Evolutionary conservation across 202 grass and related monocot genomes (phyloP).

Genomic region (Setaria italica): DNA sequence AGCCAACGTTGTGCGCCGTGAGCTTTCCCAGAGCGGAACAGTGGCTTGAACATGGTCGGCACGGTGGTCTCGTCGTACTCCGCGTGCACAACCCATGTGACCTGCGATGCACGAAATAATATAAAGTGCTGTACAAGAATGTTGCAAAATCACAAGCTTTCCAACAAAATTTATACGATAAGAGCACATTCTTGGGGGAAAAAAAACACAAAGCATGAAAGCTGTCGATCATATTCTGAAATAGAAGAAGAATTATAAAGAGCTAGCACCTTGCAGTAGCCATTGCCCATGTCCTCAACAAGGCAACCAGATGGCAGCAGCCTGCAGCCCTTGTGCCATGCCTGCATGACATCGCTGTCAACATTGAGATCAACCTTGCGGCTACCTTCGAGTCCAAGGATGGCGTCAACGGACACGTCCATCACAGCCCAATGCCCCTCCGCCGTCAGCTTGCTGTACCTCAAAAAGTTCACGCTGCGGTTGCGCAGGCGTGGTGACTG

Average conservation of each 20-base stretch:
- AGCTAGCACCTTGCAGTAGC: conserved; percentile 44
- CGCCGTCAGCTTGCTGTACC: not conserved
- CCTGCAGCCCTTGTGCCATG: conserved; percentile 1
- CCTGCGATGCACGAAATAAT: conserved; percentile 21
- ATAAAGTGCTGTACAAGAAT: not conserved
- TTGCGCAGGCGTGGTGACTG: conserved; percentile 33
- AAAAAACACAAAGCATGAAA: too few species aligned
- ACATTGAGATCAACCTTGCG: not conserved
- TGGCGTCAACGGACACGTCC: conserved; percentile 44
- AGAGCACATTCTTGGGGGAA: too few species aligned
- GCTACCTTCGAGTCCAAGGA: not conserved
- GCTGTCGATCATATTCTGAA: not conserved
- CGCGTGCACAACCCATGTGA: conserved; percentile 71
- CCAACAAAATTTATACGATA: not conserved
- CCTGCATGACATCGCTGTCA: not conserved
- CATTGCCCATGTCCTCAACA: conserved; percentile 47
- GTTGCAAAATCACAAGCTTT: not conserved
- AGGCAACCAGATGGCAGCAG: conserved; percentile 47
- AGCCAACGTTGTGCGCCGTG: conserved; percentile 64
- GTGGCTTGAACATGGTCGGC: conserved; percentile 47
- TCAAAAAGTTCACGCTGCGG: conserved; percentile 18
- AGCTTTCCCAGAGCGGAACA: conserved; percentile 55
- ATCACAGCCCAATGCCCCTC: conserved; percentile 37
- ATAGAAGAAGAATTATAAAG: too few species aligned
- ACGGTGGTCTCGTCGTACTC: conserved; percentile 61